Conservation (phyloP, 768 basidiomycete genomes). For the Mycena vulgaris region DNA sequence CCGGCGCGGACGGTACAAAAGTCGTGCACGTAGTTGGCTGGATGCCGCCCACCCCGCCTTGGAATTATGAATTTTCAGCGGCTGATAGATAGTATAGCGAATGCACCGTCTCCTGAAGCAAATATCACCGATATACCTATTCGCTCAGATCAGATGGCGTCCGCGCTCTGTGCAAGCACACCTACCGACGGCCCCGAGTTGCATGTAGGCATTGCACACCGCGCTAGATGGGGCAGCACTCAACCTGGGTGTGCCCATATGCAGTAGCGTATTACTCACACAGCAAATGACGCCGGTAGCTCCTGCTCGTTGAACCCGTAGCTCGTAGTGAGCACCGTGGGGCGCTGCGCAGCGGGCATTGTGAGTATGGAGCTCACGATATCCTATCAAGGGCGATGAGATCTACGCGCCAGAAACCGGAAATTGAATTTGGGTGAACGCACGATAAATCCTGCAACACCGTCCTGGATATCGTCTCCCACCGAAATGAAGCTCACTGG, state of each 20-base stretch:
- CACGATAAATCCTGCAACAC: slow-evolving; percentile 27
- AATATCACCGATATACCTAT: slow-evolving; percentile 52
- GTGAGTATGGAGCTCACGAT: slow-evolving; percentile 53
- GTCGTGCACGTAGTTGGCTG: slow-evolving; percentile 52
- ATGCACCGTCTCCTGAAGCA: slow-evolving; percentile 36
- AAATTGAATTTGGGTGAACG: not conserved
- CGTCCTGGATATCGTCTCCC: slow-evolving; percentile 5
- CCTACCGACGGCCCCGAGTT: slow-evolving; percentile 56
- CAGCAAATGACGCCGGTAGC: slow-evolving; percentile 47
- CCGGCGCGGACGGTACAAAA: slow-evolving; percentile 51
- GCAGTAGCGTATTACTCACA: slow-evolving; percentile 42
- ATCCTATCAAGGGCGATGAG: slow-evolving; percentile 16
- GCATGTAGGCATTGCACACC: slow-evolving; percentile 48
- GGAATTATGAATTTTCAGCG: slow-evolving; percentile 7
- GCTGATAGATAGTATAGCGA: slow-evolving; percentile 21
- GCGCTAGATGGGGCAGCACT: slow-evolving; percentile 31
- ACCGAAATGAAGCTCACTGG: slow-evolving; percentile 52
- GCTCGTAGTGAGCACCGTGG: slow-evolving; percentile 55
- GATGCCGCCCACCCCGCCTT: slow-evolving; percentile 30
- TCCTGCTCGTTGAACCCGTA: slow-evolving; percentile 58
- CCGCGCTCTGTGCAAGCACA: not conserved
- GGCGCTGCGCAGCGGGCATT: slow-evolving; percentile 58
- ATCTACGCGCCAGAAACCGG: not conserved
- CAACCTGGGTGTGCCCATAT: not conserved
- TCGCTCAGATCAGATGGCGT: not conserved